These are phyloP conservation scores for Gastrolobium villosum DNA, from an alignment of 306 rosid species.

Conservation along the genomic window DNA sequence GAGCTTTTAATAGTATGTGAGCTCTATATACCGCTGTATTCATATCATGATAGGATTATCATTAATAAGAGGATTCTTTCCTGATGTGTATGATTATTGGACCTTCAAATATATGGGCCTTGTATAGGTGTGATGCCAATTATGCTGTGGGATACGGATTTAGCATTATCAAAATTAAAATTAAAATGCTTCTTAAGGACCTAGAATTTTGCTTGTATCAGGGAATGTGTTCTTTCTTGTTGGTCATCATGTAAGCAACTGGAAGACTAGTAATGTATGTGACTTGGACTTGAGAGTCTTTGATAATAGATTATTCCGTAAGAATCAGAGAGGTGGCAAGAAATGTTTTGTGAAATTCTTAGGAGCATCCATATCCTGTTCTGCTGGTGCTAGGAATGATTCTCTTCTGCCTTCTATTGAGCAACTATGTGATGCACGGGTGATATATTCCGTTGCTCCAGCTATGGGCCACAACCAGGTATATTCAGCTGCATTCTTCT, in stretches of 20 bases:
- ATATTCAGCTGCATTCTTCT: conserved; percentile 14
- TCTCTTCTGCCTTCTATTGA: conserved; percentile 46
- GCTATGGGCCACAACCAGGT: conserved; percentile 99
- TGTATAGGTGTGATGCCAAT: background rate
- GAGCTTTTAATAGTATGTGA: too few relatives aligned
- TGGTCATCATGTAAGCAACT: conserved; percentile 45
- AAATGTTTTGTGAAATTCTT: conserved; percentile 2
- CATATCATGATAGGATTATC: too few relatives aligned
- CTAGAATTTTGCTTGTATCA: conserved; percentile 44
- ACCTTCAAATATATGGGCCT: too few relatives aligned
- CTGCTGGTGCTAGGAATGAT: conserved; percentile 42
- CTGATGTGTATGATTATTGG: too few relatives aligned
- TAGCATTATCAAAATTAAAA: background rate
- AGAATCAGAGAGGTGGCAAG: conserved; percentile 42
- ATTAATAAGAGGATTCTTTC: too few relatives aligned
- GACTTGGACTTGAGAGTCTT: conserved; percentile 24
- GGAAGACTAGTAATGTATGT: conserved; percentile 39
- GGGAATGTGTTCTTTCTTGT: conserved; percentile 55
- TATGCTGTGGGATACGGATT: background rate
- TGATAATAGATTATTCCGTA: conserved; percentile 37
- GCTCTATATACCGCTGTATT: too few relatives aligned
- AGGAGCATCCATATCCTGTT: conserved; percentile 54
- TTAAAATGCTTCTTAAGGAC: background rate
- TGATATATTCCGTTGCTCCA: conserved; percentile 87
- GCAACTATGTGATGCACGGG: conserved; percentile 57